Percentiles rank a stretch among this genome's conserved stretches.
Conservation (phyloP, 2,329 filamentous ascomycete genomes). For the Sphaerulina vaccinii region DNA sequence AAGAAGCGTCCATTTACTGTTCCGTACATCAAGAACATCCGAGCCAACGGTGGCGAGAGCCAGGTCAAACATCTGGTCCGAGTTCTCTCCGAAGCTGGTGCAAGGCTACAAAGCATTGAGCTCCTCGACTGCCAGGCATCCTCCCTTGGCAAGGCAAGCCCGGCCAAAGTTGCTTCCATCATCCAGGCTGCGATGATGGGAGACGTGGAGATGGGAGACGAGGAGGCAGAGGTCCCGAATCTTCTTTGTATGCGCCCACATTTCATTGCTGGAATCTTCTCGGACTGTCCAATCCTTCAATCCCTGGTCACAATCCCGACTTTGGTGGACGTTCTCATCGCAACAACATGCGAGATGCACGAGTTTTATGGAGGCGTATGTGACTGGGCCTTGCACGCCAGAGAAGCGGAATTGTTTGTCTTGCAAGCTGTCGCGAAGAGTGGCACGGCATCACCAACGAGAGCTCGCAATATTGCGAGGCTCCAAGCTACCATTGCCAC, state of each 20-base stretch:
- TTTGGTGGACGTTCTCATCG: background rate
- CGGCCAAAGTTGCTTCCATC: background rate
- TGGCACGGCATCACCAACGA: background rate
- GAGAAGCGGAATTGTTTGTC: background rate
- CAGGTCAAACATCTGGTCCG: background rate
- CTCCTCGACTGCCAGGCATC: background rate
- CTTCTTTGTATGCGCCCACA: background rate
- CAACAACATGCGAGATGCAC: background rate
- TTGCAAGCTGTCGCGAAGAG: background rate
- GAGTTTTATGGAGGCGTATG: background rate
- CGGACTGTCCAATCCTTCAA: background rate
- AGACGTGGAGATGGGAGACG: too few species aligned
- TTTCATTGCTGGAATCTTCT: too few species aligned
- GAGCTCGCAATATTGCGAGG: background rate
- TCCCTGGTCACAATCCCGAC: background rate
- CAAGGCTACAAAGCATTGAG: background rate
- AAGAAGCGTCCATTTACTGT: background rate
- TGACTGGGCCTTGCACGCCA: background rate
- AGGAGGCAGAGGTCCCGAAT: background rate
- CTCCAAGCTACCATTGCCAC: background rate
- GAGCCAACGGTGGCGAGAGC: background rate
- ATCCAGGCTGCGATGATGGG: background rate
- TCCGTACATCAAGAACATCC: background rate
- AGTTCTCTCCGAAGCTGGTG: background rate
- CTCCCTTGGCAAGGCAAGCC: background rate